Conservation (phyloP, 1,284 basidiomycete genomes). For the Porogramme epimiltina region DNA sequence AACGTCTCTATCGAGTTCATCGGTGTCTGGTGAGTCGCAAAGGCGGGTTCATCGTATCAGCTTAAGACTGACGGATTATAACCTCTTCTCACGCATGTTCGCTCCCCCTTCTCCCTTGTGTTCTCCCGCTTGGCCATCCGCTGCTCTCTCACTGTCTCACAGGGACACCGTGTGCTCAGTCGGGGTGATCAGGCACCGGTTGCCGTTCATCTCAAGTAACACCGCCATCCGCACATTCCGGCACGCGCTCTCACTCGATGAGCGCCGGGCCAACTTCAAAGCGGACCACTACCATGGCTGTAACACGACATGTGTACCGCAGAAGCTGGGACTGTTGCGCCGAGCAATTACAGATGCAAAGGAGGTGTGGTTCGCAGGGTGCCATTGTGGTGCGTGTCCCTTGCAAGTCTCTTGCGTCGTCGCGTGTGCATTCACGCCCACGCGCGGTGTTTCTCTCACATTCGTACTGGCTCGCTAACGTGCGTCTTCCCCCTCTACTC, state of each 20-base stretch:
- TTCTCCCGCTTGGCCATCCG: background rate
- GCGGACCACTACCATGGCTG: conserved; percentile 41
- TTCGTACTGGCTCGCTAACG: background rate
- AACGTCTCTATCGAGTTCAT: conserved; percentile 51
- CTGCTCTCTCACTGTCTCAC: background rate
- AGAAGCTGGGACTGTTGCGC: background rate
- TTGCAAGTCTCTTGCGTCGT: background rate
- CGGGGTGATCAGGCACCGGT: conserved; percentile 43
- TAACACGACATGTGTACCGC: conserved; percentile 12
- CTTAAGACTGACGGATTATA: too few species aligned
- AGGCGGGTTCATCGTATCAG: too few species aligned
- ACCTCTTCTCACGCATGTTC: too few species aligned
- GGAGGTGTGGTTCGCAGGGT: conserved; percentile 58
- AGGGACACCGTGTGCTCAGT: conserved; percentile 54
- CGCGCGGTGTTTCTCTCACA: background rate
- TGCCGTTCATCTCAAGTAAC: conserved; percentile 63
- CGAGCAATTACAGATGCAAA: conserved; percentile 43
- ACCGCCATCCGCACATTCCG: conserved; percentile 61
- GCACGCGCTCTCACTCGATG: conserved; percentile 70
- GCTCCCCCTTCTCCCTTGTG: too few species aligned
- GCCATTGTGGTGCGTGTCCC: conserved; percentile 43
- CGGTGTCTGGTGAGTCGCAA: conserved; percentile 49
- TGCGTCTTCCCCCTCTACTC: background rate
- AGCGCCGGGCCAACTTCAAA: conserved; percentile 65
- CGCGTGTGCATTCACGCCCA: background rate